Conservation (phyloP, 176 grass and related monocot species). For the Oryza glaberrima region DNA sequence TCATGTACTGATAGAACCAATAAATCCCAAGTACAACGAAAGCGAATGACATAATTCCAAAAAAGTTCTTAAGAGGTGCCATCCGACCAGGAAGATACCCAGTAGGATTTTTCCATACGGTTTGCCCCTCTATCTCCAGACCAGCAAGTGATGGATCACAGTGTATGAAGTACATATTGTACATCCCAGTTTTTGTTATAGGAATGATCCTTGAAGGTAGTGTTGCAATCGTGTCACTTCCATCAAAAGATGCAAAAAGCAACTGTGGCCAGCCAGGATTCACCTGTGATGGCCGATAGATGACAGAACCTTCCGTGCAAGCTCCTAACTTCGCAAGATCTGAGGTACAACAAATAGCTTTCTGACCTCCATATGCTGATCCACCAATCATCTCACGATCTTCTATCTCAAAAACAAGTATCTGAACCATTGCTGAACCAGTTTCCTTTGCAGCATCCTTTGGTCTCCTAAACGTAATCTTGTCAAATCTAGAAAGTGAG, state of each 20-base stretch:
- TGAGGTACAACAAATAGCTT: conserved; percentile 91
- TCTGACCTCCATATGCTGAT: conserved; percentile 95
- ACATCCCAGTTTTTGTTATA: conserved; percentile 90
- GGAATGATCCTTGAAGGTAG: conserved; percentile 71
- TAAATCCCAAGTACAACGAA: conserved; percentile 84
- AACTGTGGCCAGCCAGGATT: conserved; percentile 88
- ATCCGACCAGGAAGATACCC: conserved; percentile 96
- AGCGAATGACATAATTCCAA: conserved; percentile 91
- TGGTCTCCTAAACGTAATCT: conserved; percentile 77
- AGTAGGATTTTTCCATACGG: conserved; percentile 96
- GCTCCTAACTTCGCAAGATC: conserved; percentile 94
- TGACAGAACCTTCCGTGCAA: conserved; percentile 80
- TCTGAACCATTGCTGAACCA: conserved; percentile 74
- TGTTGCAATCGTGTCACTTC: conserved; percentile 69
- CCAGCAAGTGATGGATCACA: conserved; percentile 74
- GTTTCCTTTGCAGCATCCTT: conserved; percentile 61
- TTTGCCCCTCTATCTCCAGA: conserved; percentile 90
- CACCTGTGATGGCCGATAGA: conserved; percentile 69
- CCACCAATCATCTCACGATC: conserved; percentile 94
- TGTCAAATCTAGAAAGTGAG: conserved; percentile 71
- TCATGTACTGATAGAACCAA: conserved; percentile 98
- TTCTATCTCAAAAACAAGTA: conserved; percentile 92
- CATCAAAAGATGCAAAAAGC: conserved; percentile 75
- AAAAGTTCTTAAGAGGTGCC: conserved; percentile 97
- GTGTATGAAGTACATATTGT: conserved; percentile 98